Base-by-base conservation (phyloP, 208 protist genomes). In the Acanthamoeba lenticulata region DNA sequence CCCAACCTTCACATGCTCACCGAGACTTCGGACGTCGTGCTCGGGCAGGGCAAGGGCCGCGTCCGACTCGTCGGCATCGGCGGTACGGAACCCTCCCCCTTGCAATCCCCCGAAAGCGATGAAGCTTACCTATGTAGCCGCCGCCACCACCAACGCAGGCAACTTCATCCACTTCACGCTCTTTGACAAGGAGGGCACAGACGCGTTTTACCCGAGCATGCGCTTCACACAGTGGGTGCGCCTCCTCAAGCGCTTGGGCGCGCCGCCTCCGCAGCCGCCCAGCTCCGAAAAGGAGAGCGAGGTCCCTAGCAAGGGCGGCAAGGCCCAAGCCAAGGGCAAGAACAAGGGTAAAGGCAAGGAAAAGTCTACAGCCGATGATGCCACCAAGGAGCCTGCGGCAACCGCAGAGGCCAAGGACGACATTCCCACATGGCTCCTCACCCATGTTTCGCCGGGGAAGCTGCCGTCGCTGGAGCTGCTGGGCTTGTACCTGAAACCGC, bases 111-210 rank as follows among this genome's bases (percentile, higher is more conserved):
- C n/a, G n/a, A n/a, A n/a, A n/a, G n/a, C n/a, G n/a, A n/a, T n/a
- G n/a, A n/a, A n/a, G n/a, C n/a, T n/a, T n/a, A n/a, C n/a, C n/a
- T n/a, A n/a, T n/a, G n/a, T n/a, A n/a, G n/a, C n/a, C n/a, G n/a
- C n/a, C n/a, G n/a, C n/a, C n/a, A n/a, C n/a, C n/a, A n/a, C n/a
- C n/a, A n/a, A n/a, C n/a, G 34, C 79, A 90, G 81, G 81, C 24
- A 90, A 90, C 49, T 65, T 90, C 34, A 90, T 90, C 7, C 81
- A 90, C 11, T 90, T 90, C 24, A 90, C 81, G 15, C 65, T 90
- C 49, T 90, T 90, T 62, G 81, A 90, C 32, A 60, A 62, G 81
- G 81, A 90, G 81, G 81, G 81, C 81, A 90, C 24, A 42, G 81
- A 90, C 81, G 44, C 81, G 17, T 90, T 90, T 29, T 90, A 90